Evolutionary conservation across 257 asterid species (phyloP).

Genomic region (Cinchona pubescens): DNA sequence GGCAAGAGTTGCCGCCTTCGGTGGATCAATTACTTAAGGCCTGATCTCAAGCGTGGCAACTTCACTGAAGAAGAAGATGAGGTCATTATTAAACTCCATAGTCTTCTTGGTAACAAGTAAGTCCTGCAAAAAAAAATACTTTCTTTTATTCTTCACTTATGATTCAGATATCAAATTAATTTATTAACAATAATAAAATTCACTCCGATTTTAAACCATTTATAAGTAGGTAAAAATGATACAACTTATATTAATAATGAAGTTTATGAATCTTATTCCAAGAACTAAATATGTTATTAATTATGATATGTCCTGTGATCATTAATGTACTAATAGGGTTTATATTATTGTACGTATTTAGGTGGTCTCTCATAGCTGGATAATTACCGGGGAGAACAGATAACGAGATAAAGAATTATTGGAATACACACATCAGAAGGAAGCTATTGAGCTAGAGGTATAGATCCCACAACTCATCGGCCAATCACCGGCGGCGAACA

Average conservation of each 20-base stretch:
- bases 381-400: conserved; percentile 90
- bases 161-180: too few species aligned
- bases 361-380: conserved; percentile 96
- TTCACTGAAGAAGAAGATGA: conserved; percentile 84
- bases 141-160: too few species aligned
- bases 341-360: conserved; percentile 3
- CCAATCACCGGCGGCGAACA: conserved; percentile 37
- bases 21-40: conserved; percentile 87
- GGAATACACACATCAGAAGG: conserved; percentile 88
- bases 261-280: too few species aligned
- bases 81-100: conserved; percentile 83
- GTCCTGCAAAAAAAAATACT: conserved; percentile 19
- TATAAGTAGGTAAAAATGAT: too few species aligned
- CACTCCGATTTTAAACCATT: too few species aligned
- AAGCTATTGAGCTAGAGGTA: conserved; percentile 75
- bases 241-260: too few species aligned
- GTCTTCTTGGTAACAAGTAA: conserved; percentile 90
- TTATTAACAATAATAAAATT: too few species aligned
- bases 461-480: conserved; percentile 77
- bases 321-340: not conserved
- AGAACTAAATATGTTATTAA: too few species aligned
- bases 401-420: conserved; percentile 85
- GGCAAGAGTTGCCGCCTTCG: conserved; percentile 93
- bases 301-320: not conserved
- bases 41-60: conserved; percentile 91